Evolutionary conservation across 148 eudicot species (phyloP), one percentile per base, ranked within the genome.

Genomic region (Vaccinium corymbosum): DNA sequence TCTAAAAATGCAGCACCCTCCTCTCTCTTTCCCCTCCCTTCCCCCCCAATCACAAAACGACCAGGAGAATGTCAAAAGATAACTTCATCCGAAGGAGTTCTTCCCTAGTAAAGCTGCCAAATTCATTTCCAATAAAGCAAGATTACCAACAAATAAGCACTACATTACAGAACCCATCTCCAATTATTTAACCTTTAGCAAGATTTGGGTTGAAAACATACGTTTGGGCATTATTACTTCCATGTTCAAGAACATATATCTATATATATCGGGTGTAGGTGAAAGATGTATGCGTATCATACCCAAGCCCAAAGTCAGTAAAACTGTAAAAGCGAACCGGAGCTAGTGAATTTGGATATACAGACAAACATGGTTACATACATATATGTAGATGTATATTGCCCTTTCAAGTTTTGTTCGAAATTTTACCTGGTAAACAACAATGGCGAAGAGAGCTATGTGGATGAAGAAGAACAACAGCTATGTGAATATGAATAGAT

Each of bases 401-500:
- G 27, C 7, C 0, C 8, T 17, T 35, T 8, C 22, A 13, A 62
- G 20, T 79, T 80, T 75, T 78, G 80, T n/a, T 25, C 59, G 66
- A 22, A 27, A 50, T 52, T 52, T 81, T 27, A 94, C 98, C 98
- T 93, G 95, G 86, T 86, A 94, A 84, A 93, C 89, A 57, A 94
- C 86, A 61, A 94, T 66, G 73, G 87, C 89, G 50, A 95, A 89
- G 52, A 94, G 95, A 82, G 88, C 91, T 48, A 95, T 87, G 90
- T 90, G 85, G 78, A 91, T 53, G 85, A 95, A 91, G 86, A 95
- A 95, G 89, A 94, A 94, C 77, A 94, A 78, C 42, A 95, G 87
- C 98, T 98, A 95, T 68, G 87, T 89, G 62, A 94, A 83, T 19
- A 94, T 89, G 62, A 94, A 83, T 19, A 94, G 85, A 72, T 80